A percentile compares a stretch with the other conserved stretches of the same genome.
Evolutionary conservation across 108 stramenopile genomes (phyloP).

Genomic region (Heterococcus sp.): DNA sequence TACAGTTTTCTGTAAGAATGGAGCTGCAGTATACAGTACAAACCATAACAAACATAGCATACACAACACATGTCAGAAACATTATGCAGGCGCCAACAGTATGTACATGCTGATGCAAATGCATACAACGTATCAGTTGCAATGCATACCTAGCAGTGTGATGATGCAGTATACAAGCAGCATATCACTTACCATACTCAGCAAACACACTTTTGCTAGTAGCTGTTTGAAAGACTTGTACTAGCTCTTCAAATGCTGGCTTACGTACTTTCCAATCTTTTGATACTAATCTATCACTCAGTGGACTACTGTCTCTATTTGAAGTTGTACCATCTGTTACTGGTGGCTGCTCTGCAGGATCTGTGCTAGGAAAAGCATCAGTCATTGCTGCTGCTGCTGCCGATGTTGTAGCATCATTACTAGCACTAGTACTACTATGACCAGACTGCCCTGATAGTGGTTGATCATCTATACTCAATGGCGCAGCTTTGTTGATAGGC

Average conservation of each 20-base stretch:
- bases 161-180: neutral
- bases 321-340: neutral
- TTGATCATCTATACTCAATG: too few relatives aligned
- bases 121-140: neutral
- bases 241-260: neutral
- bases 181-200: constrained; percentile 3
- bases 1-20: constrained; percentile 16
- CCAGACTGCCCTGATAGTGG: too few relatives aligned
- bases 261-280: constrained; percentile 12
- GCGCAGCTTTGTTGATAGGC: neutral
- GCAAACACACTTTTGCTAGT: neutral
- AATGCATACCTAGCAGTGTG: neutral
- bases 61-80: neutral
- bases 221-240: neutral
- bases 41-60: neutral
- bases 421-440: too few relatives aligned
- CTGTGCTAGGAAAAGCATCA: neutral
- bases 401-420: neutral
- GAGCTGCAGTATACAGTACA: constrained; percentile 2
- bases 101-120: neutral
- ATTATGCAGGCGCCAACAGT: neutral
- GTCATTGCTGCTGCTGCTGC: neutral
- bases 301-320: neutral
- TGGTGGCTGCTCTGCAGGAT: neutral
- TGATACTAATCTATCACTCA: neutral